phyloP scores from a whole-genome alignment of 2,329 filamentous ascomycete genomes.

The Colletotrichum sp. region DNA sequence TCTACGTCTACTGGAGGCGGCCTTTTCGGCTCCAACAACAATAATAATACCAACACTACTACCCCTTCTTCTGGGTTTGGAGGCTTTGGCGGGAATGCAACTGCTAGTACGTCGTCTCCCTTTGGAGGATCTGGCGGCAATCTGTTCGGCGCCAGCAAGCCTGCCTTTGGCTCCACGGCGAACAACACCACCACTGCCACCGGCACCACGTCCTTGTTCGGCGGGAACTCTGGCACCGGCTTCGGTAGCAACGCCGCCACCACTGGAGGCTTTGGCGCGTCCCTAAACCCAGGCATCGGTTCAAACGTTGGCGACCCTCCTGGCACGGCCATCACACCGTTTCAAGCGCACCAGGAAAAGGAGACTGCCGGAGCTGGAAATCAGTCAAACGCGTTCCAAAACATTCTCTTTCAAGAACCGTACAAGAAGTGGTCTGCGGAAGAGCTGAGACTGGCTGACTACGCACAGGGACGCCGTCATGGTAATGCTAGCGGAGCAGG shows the following conservation, averaged over 20 bases:
- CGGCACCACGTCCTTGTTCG: conserved; percentile 52
- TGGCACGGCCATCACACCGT: conserved; percentile 74
- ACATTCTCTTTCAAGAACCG: conserved; percentile 76
- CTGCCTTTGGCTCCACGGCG: conserved; percentile 52
- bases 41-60: conserved; percentile 39
- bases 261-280: conserved; percentile 46
- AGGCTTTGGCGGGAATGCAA: conserved; percentile 43
- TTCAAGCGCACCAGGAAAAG: conserved; percentile 75
- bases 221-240: conserved; percentile 38
- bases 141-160: conserved; percentile 59
- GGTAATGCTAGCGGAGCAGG: conserved; percentile 86
- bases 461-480: conserved; percentile 82
- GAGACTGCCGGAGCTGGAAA: conserved; percentile 63
- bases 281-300: conserved; percentile 56
- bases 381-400: conserved; percentile 73
- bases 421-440: conserved; percentile 94
- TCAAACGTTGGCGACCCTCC: conserved; percentile 62
- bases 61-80: conserved; percentile 42
- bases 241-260: conserved; percentile 43
- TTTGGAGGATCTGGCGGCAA: conserved; percentile 48
- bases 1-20: conserved; percentile 40
- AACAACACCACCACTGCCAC: conserved; percentile 45
- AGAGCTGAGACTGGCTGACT: conserved; percentile 83
- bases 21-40: conserved; percentile 49
- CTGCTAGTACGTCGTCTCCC: conserved; percentile 35